A percentile compares a stretch with the other conserved stretches of the same genome.
Conservation (phyloP, 768 basidiomycete species). For the Porpolomopsis calyptriformis region DNA sequence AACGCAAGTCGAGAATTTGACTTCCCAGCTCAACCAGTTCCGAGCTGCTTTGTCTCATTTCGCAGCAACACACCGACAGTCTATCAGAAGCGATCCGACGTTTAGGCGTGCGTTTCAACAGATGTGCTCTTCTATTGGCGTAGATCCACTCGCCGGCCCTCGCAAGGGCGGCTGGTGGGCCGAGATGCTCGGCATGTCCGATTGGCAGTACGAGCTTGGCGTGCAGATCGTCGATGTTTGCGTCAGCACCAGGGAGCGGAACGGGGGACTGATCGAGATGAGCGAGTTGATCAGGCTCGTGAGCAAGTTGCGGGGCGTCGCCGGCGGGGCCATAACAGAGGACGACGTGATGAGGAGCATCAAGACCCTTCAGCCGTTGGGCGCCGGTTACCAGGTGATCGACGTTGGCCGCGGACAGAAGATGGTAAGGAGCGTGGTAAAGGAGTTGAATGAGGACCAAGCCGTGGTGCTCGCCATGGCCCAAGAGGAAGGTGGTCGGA, state of each 20-base stretch:
- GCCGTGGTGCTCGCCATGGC: constrained; percentile 70
- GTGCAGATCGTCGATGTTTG: constrained; percentile 93
- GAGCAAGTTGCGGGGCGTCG: constrained; percentile 60
- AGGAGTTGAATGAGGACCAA: constrained; percentile 86
- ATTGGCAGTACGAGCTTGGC: constrained; percentile 94
- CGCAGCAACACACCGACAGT: constrained; percentile 70
- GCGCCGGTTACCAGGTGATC: constrained; percentile 84
- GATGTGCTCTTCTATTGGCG: constrained; percentile 91
- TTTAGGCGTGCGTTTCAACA: constrained; percentile 90
- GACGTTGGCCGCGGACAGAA: constrained; percentile 57
- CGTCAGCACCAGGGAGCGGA: constrained; percentile 76
- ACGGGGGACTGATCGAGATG: constrained; percentile 90
- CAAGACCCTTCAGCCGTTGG: constrained; percentile 77
- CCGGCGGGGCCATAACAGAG: constrained; percentile 63
- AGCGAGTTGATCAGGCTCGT: constrained; percentile 74
- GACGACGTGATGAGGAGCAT: constrained; percentile 80
- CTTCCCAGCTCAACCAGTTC: constrained; percentile 76
- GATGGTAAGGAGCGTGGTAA: constrained; percentile 83
- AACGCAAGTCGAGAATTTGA: constrained; percentile 67
- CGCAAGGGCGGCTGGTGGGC: constrained; percentile 86
- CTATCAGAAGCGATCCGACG: constrained; percentile 72
- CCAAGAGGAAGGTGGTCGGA: constrained; percentile 53
- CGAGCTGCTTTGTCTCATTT: constrained; percentile 71
- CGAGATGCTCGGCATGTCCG: constrained; percentile 76
- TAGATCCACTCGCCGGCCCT: constrained; percentile 87